phyloP scores from a whole-genome alignment of 2,329 filamentous ascomycete genomes.

The Monosporascus ibericus region DNA sequence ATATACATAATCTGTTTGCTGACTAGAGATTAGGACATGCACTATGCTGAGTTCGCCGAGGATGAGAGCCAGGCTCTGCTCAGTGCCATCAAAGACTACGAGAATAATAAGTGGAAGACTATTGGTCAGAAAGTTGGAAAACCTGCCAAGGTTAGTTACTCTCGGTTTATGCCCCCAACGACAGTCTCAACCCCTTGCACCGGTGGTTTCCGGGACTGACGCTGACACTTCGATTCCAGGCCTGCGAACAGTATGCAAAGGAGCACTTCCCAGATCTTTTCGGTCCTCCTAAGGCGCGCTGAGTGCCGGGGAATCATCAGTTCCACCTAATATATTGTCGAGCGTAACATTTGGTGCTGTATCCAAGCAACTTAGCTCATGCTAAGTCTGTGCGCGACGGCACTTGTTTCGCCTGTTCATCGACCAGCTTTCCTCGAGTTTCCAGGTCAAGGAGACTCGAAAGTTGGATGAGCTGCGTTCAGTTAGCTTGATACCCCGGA shows the following conservation, averaged over 20 bases:
- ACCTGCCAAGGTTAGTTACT: slow-evolving; percentile 72
- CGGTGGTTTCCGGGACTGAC: neutral
- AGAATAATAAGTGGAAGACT: slow-evolving; percentile 97
- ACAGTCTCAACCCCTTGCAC: neutral
- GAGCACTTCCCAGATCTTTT: slow-evolving; percentile 69
- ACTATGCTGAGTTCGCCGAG: slow-evolving; percentile 97
- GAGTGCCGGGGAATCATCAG: neutral
- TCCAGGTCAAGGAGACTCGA: too few species aligned
- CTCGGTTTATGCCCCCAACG: slow-evolving; percentile 4
- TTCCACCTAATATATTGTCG: neutral
- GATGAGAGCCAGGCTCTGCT: slow-evolving; percentile 81
- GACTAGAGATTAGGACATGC: slow-evolving; percentile 70
- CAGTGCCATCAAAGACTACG: slow-evolving; percentile 96
- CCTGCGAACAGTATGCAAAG: slow-evolving; percentile 90
- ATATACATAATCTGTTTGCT: slow-evolving; percentile 7
- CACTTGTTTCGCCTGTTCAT: too few species aligned
- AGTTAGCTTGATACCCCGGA: too few species aligned
- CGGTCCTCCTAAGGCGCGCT: slow-evolving; percentile 21
- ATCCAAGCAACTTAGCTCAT: neutral
- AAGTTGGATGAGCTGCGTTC: too few species aligned
- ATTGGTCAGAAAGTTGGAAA: slow-evolving; percentile 97
- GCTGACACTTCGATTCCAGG: slow-evolving; percentile 37
- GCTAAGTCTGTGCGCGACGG: neutral
- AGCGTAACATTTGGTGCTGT: neutral
- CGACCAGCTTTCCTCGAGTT: too few species aligned